Evolutionary conservation across 768 basidiomycete species (phyloP).

Genomic region (Antrodiella citrinella): DNA sequence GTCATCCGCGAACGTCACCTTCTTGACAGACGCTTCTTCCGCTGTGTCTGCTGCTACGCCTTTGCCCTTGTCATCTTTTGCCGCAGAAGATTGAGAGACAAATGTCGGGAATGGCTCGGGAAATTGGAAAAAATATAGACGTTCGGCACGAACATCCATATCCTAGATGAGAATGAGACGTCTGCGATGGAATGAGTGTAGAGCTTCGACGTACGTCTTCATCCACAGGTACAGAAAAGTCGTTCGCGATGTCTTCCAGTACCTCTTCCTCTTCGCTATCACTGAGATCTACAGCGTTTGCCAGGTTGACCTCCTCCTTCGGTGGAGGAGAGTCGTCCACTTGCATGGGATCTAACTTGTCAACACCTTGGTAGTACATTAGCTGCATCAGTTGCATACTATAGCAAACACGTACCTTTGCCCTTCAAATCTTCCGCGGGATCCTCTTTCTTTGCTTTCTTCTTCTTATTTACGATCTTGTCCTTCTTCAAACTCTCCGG

Average conservation of each 20-base stretch:
- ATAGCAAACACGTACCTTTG: slow-evolving; percentile 24
- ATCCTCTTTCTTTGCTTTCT: slow-evolving; percentile 40
- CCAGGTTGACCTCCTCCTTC: slow-evolving; percentile 34
- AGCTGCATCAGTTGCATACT: background rate
- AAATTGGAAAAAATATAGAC: slow-evolving; percentile 86
- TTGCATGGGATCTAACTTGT: slow-evolving; percentile 17
- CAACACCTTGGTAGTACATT: slow-evolving; percentile 5
- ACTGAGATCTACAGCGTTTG: slow-evolving; percentile 60
- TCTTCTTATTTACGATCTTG: slow-evolving; percentile 26
- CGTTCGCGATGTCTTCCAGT: slow-evolving; percentile 66
- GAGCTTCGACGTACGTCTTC: slow-evolving; percentile 30
- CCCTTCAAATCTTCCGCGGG: slow-evolving; percentile 19
- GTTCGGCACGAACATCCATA: slow-evolving; percentile 45
- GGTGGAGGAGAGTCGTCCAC: slow-evolving; percentile 13
- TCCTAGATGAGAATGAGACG: slow-evolving; percentile 28
- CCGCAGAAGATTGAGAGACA: slow-evolving; percentile 27
- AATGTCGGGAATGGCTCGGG: slow-evolving; percentile 80
- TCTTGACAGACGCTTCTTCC: slow-evolving; percentile 28
- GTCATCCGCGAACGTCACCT: slow-evolving; percentile 59
- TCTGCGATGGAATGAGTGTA: background rate
- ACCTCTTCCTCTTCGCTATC: slow-evolving; percentile 76
- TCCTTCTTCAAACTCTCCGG: slow-evolving; percentile 58
- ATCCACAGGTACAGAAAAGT: slow-evolving; percentile 44
- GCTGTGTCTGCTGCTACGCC: slow-evolving; percentile 19
- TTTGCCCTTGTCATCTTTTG: slow-evolving; percentile 26